Base-by-base conservation (phyloP, 768 basidiomycete species). In the Clathrus columnatus region DNA sequence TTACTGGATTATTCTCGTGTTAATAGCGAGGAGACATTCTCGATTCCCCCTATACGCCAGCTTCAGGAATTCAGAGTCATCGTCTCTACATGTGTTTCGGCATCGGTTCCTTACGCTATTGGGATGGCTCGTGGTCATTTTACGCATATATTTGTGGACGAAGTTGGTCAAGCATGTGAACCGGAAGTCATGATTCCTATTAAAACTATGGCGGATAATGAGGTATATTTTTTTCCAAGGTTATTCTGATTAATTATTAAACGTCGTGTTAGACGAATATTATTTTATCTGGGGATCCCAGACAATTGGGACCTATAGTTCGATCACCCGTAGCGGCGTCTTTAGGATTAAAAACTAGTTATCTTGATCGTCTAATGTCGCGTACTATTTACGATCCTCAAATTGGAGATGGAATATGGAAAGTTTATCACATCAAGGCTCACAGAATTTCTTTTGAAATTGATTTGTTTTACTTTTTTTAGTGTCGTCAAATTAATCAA, bases 151-250 rank as follows among this genome's bases (percentile, higher is more conserved):
- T 79, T 85, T 59, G 67, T 82, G 41, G 83, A 85, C 60, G 83
- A 85, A 57, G 83, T 81, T 5, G 82, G 81, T 0, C 82, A 85
- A 60, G 82, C 76, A 0, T 75, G 74, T 41, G 83, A 85, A 60
- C 81, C 83, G 0, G 77, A 81, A 59, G 64, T 73, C 6, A 77
- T 84, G 73, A 70, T 82, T 3, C 61, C 70, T 0, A 66, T 74
- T 32, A 60, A 61, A 52, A 62, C 65, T 1, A 61, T 72, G 52
- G 68, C 69, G 5, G 65, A 65, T 54, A 50, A 61, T 11, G 14
- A 30, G 51, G 51, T 53, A 20, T 28, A n/a, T 10, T 41, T 21
- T 41, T 36, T 41, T n/a, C n/a, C n/a, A n/a, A n/a, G n/a, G 17
- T 5, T 52, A 4, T 42, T 24, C 18, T 50, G 21, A 17, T n/a